Percentiles rank a stretch among this genome's conserved stretches.
phyloP scores from a whole-genome alignment of 495 filamentous ascomycete genomes.

The Aspergillus bertholletiae region DNA sequence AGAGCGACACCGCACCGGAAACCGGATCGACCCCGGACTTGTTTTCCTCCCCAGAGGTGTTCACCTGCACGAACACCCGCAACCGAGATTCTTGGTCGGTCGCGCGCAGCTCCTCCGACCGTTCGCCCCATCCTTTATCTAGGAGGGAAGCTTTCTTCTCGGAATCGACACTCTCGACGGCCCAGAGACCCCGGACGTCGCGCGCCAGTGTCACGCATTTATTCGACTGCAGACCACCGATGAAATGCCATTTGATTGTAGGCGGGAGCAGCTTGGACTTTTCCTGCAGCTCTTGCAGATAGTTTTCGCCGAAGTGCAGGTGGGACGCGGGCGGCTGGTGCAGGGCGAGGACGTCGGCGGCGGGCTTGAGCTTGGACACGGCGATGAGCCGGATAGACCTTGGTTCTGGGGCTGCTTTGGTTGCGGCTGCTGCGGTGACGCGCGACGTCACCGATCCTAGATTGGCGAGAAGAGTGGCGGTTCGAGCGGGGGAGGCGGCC shows the following conservation, averaged over 20 bases:
- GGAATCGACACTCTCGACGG: conserved; percentile 84
- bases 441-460: conserved; percentile 32
- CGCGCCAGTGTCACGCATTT: conserved; percentile 86
- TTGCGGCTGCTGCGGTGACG: conserved; percentile 29
- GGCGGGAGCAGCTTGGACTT: conserved; percentile 81
- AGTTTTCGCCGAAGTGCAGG: conserved; percentile 93
- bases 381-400: conserved; percentile 71
- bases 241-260: conserved; percentile 89
- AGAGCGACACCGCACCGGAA: conserved; percentile 51
- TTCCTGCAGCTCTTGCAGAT: conserved; percentile 84
- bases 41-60: conserved; percentile 83
- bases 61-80: conserved; percentile 85
- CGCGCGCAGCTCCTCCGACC: conserved; percentile 21
- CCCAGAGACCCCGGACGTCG: conserved; percentile 85
- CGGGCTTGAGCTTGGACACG: conserved; percentile 92
- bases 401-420: conserved; percentile 11
- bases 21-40: conserved; percentile 77
- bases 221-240: conserved; percentile 84
- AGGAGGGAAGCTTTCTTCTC: conserved; percentile 81
- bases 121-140: conserved; percentile 67
- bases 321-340: conserved; percentile 60
- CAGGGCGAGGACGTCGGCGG: conserved; percentile 79
- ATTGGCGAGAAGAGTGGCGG: conserved; percentile 36
- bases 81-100: conserved; percentile 35
- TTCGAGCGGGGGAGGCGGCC: conserved; percentile 35